A percentile compares a stretch with the other conserved stretches of the same genome.
phyloP scores from a whole-genome alignment of 192 early-diverging fungal species.

The Jimgerdemannia lactiflua region DNA sequence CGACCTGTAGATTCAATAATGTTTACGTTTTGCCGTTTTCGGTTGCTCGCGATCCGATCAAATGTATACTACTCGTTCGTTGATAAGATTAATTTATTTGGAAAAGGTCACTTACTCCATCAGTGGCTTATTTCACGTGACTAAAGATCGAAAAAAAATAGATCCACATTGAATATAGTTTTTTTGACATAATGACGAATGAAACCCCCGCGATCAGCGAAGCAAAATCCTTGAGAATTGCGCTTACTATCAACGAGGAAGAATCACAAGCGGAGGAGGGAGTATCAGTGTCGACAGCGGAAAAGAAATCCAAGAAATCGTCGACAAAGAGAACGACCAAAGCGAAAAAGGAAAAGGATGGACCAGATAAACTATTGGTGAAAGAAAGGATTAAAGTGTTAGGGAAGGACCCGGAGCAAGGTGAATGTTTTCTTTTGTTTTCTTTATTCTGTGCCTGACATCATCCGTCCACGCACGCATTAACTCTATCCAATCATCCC shows the following conservation, averaged over 20 bases:
- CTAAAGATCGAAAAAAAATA: too few relatives aligned
- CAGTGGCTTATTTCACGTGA: too few relatives aligned
- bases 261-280: background rate
- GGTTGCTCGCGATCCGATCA: too few relatives aligned
- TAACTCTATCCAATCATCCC: background rate
- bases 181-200: too few relatives aligned
- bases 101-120: too few relatives aligned
- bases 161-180: too few relatives aligned
- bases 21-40: too few relatives aligned
- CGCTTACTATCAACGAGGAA: background rate
- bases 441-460: background rate
- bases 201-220: too few relatives aligned
- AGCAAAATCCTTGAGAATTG: too few relatives aligned
- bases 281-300: background rate
- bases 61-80: too few relatives aligned
- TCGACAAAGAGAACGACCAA: background rate
- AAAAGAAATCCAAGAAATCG: background rate
- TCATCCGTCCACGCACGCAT: background rate
- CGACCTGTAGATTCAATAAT: too few relatives aligned
- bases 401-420: conserved; percentile 47
- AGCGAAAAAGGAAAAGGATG: background rate
- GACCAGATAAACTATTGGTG: background rate
- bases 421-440: conserved; percentile 11
- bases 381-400: conserved; percentile 33
- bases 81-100: too few relatives aligned